Evolutionary conservation across 1,139 yeast species (phyloP).

Genomic region (Protomyces arabidopsidicola): DNA sequence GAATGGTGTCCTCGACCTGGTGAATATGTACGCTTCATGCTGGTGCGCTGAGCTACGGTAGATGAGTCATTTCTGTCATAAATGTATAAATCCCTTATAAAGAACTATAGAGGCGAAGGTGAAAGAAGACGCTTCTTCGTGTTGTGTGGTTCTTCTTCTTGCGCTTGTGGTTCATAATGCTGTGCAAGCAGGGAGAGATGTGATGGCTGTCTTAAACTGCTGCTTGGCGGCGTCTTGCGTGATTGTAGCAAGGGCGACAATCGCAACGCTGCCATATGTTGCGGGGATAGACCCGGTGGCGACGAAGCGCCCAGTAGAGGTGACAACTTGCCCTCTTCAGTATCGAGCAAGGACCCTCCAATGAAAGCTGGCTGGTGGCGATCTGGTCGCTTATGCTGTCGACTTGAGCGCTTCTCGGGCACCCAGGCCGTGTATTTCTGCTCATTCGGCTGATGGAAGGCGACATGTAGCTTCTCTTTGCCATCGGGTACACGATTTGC

Average conservation of each 20-base stretch:
- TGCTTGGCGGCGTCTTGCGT: neutral
- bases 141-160: too few relatives aligned
- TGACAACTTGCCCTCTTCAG: neutral
- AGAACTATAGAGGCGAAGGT: neutral
- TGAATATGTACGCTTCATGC: constrained; percentile 82
- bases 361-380: constrained; percentile 16
- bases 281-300: neutral
- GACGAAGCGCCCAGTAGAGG: neutral
- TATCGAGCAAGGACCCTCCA: constrained; percentile 21
- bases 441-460: constrained; percentile 9
- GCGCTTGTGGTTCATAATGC: neutral
- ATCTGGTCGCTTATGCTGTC: constrained; percentile 15
- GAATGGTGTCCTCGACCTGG: constrained; percentile 49
- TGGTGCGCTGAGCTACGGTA: constrained; percentile 49
- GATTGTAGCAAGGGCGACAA: neutral
- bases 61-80: neutral
- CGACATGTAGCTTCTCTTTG: constrained; percentile 19
- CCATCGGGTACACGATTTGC: constrained; percentile 37
- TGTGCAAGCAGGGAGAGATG: neutral
- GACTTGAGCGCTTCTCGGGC: constrained; percentile 13
- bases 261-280: neutral
- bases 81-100: neutral
- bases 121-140: neutral
- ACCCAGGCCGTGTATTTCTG: constrained; percentile 24
- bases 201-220: neutral